Evolutionary conservation across 805 yeast genomes (phyloP).

Genomic region (Candida andamanensis): DNA sequence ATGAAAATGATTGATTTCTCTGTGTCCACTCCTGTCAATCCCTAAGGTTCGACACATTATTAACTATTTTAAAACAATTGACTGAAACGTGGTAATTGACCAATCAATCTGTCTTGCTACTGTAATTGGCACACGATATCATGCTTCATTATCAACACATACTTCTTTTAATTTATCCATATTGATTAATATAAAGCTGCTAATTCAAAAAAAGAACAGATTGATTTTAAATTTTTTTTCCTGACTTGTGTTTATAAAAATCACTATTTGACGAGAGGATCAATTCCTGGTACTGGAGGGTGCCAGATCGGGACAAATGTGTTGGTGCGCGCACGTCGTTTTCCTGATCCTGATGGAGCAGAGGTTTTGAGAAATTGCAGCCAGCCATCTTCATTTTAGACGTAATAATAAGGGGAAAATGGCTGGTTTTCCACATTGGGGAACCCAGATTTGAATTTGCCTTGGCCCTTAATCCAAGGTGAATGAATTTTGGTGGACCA

Average conservation of each 20-base stretch:
- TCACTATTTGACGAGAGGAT: conserved; percentile 7
- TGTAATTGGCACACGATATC: too few relatives aligned
- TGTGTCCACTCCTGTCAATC: too few relatives aligned
- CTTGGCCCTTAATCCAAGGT: too few relatives aligned
- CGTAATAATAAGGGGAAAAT: neutral
- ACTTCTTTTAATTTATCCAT: conserved; percentile 63
- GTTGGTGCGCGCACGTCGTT: too few relatives aligned
- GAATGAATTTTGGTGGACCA: too few relatives aligned
- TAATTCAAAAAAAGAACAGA: conserved; percentile 6
- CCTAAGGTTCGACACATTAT: too few relatives aligned
- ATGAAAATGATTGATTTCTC: too few relatives aligned
- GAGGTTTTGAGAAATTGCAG: conserved; percentile 8
- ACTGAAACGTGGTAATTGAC: neutral
- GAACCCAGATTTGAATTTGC: too few relatives aligned
- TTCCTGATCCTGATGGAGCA: too few relatives aligned
- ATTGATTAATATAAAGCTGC: conserved; percentile 1
- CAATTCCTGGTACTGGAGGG: conserved; percentile 6
- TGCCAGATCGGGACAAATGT: neutral
- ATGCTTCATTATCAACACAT: conserved; percentile 20
- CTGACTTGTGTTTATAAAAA: conserved; percentile 7
- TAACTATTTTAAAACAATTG: too few relatives aligned
- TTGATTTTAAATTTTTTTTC: conserved; percentile 2
- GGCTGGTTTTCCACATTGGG: neutral
- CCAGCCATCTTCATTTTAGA: conserved; percentile 7
- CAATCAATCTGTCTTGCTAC: too few relatives aligned